Evolutionary conservation across 768 basidiomycete genomes (phyloP), one percentile per base, ranked within the genome.

Genomic region (Rhodotorula taiwanensis): DNA sequence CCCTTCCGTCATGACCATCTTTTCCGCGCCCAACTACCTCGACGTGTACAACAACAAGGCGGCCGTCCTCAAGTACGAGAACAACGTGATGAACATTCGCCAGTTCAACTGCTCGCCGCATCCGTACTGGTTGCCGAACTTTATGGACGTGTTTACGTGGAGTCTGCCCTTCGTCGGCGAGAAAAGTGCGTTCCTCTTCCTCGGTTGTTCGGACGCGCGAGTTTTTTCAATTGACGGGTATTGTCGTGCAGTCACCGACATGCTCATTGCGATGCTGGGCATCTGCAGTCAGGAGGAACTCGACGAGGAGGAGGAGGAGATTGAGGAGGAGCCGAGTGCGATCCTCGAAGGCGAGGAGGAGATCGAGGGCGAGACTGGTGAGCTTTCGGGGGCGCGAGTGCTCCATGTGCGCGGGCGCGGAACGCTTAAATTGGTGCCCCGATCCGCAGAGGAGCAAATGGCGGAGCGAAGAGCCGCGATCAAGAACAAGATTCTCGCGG

Each of bases 71-170:
- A 98, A 98, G 78, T 98, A 98, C 74, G 95, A 98, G 78, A 91
- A 89, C 76, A 99, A 99, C 74, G 92, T 75, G 58, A 88, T 97
- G 85, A 97, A 95, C 76, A 97, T 97, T 72, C 84, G 92, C 49
- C 94, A 98, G 74, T 98, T 95, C 79, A 95, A 97, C 77, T 91
- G 88, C 76, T 88, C 87, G 3, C 92, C 93, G 18, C 93, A 95
- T 72, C 89, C 89, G 13, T 98, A 97, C 75, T 98, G 94, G 94
- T 79, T 99, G 57, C 95, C 95, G 7, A 99, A 99, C 76, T 99
- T 99, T 73, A 97, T 98, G 93, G 94, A 98, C 72, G 93, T 93
- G 28, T 99, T 99, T 75, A 97, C 95, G 0, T 99, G 95, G 95
- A 89, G 87, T 79, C 77, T 99, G 62, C 95, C 95, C 1, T 98